Evolutionary conservation across 1,284 basidiomycete species (phyloP).

Genomic region (Papiliotrema laurentii): DNA sequence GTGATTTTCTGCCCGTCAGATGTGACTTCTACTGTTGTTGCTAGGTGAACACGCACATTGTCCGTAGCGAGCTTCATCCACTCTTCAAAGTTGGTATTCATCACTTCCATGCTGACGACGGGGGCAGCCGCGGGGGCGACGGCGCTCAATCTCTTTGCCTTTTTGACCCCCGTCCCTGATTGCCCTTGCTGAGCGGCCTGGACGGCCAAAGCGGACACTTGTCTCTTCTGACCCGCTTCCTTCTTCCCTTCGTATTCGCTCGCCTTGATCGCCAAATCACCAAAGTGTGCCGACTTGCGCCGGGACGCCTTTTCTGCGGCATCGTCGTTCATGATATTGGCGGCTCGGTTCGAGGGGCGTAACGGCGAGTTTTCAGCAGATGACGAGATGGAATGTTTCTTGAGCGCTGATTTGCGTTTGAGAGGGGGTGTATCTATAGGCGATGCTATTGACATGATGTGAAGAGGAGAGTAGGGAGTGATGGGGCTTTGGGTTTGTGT

Average conservation of each 20-base stretch:
- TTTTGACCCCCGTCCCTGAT: constrained; percentile 7
- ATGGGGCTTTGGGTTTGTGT: neutral
- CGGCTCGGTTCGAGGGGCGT: neutral
- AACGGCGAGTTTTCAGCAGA: neutral
- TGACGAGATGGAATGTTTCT: constrained; percentile 2
- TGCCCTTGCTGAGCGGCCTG: constrained; percentile 13
- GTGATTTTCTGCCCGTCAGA: constrained; percentile 82
- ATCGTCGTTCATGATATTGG: constrained; percentile 35
- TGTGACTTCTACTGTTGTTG: neutral
- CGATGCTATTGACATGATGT: neutral
- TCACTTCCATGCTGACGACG: constrained; percentile 59
- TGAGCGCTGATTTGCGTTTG: constrained; percentile 5
- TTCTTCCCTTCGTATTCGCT: constrained; percentile 8
- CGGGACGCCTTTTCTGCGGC: constrained; percentile 36
- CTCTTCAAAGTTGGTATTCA: constrained; percentile 89
- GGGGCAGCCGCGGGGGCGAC: constrained; percentile 27
- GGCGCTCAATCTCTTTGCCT: constrained; percentile 33
- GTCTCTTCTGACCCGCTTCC: constrained; percentile 13
- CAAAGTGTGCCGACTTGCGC: constrained; percentile 40
- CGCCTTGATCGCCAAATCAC: constrained; percentile 12
- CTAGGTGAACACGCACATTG: constrained; percentile 64
- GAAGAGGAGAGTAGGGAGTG: too few species aligned
- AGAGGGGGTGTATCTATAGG: constrained; percentile 2
- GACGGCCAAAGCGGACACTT: constrained; percentile 26
- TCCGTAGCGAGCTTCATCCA: constrained; percentile 99